phyloP scores from a whole-genome alignment of 1,139 yeast genomes.

The Hemisphaericaspora lyxosophila region DNA sequence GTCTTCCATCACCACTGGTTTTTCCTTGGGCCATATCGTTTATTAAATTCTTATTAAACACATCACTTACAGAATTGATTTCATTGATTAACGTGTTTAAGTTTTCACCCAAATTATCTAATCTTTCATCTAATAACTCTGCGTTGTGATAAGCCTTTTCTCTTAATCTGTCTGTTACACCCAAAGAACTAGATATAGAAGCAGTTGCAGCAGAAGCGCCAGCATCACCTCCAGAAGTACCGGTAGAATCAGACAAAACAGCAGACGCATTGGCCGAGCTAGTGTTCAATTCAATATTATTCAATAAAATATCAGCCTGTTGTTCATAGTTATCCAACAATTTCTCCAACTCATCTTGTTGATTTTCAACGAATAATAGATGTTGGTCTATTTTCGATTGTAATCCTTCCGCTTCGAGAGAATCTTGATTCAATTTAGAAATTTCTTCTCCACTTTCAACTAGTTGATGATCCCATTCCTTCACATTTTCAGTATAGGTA shows the following conservation, averaged over 20 bases:
- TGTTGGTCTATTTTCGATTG: constrained; percentile 88
- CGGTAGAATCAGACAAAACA: constrained; percentile 7
- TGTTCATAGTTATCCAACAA: constrained; percentile 82
- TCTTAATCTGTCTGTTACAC: constrained; percentile 77
- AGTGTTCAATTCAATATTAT: constrained; percentile 36
- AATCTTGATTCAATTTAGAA: constrained; percentile 72
- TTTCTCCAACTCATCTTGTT: constrained; percentile 86
- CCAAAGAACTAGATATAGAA: constrained; percentile 18
- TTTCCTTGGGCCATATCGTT: constrained; percentile 26
- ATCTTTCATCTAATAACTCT: constrained; percentile 77
- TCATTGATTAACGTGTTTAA: constrained; percentile 77
- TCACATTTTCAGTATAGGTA: constrained; percentile 71
- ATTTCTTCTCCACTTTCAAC: constrained; percentile 87
- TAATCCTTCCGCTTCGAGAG: constrained; percentile 79
- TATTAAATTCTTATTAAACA: constrained; percentile 60
- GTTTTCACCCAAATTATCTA: constrained; percentile 74
- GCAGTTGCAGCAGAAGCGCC: constrained; percentile 10
- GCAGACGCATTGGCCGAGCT: constrained; percentile 10
- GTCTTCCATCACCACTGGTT: constrained; percentile 12
- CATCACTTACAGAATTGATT: constrained; percentile 82
- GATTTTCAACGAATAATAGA: constrained; percentile 80
- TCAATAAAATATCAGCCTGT: constrained; percentile 68
- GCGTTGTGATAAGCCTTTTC: constrained; percentile 90
- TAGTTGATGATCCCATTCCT: constrained; percentile 81
- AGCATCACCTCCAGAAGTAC: constrained; percentile 1